Conservation (phyloP, 805 yeast species). For the Teunomyces gatunensis region DNA sequence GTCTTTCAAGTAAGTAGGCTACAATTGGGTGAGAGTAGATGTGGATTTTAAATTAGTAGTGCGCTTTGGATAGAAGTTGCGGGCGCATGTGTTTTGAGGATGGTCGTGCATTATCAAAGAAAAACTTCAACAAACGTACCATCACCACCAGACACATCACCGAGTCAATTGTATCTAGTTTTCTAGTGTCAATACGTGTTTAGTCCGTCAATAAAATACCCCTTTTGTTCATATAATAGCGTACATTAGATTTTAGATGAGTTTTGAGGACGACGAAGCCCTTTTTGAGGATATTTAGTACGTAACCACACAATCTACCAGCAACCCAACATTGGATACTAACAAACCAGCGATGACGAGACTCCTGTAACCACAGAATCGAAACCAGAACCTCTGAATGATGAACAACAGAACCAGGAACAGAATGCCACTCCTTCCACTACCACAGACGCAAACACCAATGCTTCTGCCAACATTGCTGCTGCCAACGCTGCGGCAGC, state of each 20-base stretch:
- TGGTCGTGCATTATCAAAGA: background rate
- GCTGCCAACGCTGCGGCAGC: slow-evolving; percentile 1
- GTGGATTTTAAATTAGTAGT: too few species aligned
- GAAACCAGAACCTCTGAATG: background rate
- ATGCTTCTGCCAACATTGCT: background rate
- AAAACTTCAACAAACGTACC: slow-evolving; percentile 2
- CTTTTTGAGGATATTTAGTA: slow-evolving; percentile 87
- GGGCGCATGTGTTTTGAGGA: too few species aligned
- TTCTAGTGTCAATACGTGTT: slow-evolving; percentile 9
- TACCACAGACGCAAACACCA: background rate
- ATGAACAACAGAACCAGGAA: background rate
- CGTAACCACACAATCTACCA: slow-evolving; percentile 9
- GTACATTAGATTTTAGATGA: slow-evolving; percentile 3
- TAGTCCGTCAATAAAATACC: slow-evolving; percentile 18
- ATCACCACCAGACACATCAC: background rate
- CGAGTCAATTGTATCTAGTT: slow-evolving; percentile 1
- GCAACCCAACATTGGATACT: background rate
- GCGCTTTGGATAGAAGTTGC: too few species aligned
- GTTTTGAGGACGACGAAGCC: slow-evolving; percentile 87
- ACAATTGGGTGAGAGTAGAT: too few species aligned
- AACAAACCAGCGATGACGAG: slow-evolving; percentile 9
- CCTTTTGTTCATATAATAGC: slow-evolving; percentile 2
- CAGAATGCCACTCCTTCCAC: slow-evolving; percentile 2
- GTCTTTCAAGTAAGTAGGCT: too few species aligned
- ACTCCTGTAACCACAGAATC: slow-evolving; percentile 6